Conservation (phyloP, 2,329 filamentous ascomycete genomes). For the Colletotrichum endophyticum region DNA sequence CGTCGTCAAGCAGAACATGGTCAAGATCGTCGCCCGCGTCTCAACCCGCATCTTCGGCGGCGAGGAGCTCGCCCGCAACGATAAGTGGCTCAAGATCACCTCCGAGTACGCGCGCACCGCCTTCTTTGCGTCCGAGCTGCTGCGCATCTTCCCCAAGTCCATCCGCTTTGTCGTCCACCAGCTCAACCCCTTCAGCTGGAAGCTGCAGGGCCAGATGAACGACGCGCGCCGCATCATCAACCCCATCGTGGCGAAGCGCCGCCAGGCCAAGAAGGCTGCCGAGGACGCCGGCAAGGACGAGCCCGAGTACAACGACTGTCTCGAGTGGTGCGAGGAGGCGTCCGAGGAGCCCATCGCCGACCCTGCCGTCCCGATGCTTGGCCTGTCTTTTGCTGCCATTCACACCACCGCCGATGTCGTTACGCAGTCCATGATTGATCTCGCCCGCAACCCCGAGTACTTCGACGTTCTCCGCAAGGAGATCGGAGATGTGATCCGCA, state of each 20-base stretch:
- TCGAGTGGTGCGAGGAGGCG: slow-evolving; percentile 25
- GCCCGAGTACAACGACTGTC: slow-evolving; percentile 22
- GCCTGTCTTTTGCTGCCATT: slow-evolving; percentile 26
- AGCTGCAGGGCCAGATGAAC: slow-evolving; percentile 6
- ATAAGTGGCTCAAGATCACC: slow-evolving; percentile 23
- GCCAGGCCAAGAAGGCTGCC: slow-evolving; percentile 15
- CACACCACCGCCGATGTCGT: slow-evolving; percentile 27
- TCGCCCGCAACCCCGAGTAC: slow-evolving; percentile 24
- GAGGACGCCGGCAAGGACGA: slow-evolving; percentile 6
- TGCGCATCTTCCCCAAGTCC: slow-evolving; percentile 21
- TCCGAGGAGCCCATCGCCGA: slow-evolving; percentile 12
- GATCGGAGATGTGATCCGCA: slow-evolving; percentile 21
- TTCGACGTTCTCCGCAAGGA: slow-evolving; percentile 27
- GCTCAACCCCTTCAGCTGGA: slow-evolving; percentile 19
- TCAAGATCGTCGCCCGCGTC: slow-evolving; percentile 22
- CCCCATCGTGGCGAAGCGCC: slow-evolving; percentile 19
- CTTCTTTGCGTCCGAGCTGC: slow-evolving; percentile 9
- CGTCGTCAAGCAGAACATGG: neutral
- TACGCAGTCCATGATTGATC: slow-evolving; percentile 23
- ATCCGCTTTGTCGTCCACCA: slow-evolving; percentile 19
- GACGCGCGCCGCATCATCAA: slow-evolving; percentile 23
- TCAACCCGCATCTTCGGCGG: slow-evolving; percentile 27
- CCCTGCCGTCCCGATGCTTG: slow-evolving; percentile 15
- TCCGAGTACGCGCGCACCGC: slow-evolving; percentile 8
- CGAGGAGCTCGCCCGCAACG: slow-evolving; percentile 23